Evolutionary conservation across 805 yeast species (phyloP).

Genomic region (Sugiyamaella americana): DNA sequence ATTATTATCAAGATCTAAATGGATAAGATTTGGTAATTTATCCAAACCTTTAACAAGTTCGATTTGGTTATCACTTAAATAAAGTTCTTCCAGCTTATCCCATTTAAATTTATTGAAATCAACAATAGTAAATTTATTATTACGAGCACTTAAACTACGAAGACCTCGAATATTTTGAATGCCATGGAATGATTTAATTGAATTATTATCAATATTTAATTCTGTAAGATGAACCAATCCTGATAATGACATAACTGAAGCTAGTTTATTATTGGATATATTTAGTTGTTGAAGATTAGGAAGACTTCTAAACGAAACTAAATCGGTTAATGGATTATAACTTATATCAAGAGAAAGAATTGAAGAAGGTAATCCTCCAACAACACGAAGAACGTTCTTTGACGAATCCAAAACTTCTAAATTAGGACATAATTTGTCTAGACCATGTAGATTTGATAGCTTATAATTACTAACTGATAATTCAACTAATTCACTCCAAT

Average conservation of each 20-base stretch:
- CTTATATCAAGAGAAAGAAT: constrained; percentile 36
- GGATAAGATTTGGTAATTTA: constrained; percentile 29
- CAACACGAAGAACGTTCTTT: constrained; percentile 35
- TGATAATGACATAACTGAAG: constrained; percentile 33
- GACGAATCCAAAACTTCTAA: constrained; percentile 37
- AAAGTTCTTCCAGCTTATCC: constrained; percentile 24
- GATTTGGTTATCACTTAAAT: constrained; percentile 23
- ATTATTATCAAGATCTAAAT: constrained; percentile 38
- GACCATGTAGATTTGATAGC: constrained; percentile 38
- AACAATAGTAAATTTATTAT: constrained; percentile 23
- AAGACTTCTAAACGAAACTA: constrained; percentile 40
- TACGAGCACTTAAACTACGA: constrained; percentile 22
- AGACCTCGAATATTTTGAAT: constrained; percentile 36
- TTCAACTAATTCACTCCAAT: constrained; percentile 38
- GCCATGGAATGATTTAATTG: constrained; percentile 33
- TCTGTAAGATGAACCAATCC: constrained; percentile 38
- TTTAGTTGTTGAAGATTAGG: constrained; percentile 39
- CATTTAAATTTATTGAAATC: constrained; percentile 21
- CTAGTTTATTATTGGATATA: constrained; percentile 36
- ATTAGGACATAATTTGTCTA: constrained; percentile 39
- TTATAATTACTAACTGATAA: constrained; percentile 33
- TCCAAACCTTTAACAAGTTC: constrained; percentile 25
- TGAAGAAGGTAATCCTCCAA: constrained; percentile 42
- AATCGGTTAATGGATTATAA: constrained; percentile 36
- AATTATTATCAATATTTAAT: constrained; percentile 39